Percentiles rank a stretch among this genome's conserved stretches.
Evolutionary conservation across 805 yeast genomes (phyloP).

Genomic region (Candida maris): DNA sequence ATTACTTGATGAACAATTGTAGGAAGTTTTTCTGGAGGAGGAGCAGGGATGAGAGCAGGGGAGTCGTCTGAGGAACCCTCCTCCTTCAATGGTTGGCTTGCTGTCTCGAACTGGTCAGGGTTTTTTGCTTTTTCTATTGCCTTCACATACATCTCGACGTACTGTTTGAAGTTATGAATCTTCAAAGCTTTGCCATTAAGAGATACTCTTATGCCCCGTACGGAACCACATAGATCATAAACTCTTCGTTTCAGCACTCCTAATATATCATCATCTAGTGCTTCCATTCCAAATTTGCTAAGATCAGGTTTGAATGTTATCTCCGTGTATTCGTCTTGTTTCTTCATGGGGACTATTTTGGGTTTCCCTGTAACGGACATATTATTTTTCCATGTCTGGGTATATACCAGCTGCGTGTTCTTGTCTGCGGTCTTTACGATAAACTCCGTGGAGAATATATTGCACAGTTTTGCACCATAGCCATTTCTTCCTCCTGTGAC

Average conservation of each 20-base stretch:
- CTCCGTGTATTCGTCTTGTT: slow-evolving; percentile 75
- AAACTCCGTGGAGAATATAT: slow-evolving; percentile 88
- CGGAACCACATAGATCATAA: slow-evolving; percentile 92
- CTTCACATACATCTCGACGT: slow-evolving; percentile 84
- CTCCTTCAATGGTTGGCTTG: slow-evolving; percentile 8
- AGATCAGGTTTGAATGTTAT: slow-evolving; percentile 88
- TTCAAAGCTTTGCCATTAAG: slow-evolving; percentile 71
- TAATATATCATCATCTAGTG: slow-evolving; percentile 74
- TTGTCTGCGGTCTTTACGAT: slow-evolving; percentile 86
- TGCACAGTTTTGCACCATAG: slow-evolving; percentile 95
- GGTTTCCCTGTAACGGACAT: slow-evolving; percentile 81
- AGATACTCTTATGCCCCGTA: slow-evolving; percentile 71
- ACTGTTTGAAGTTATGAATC: slow-evolving; percentile 74
- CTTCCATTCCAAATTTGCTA: slow-evolving; percentile 77
- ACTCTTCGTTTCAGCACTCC: slow-evolving; percentile 91
- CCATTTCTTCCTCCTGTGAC: slow-evolving; percentile 99
- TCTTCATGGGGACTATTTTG: slow-evolving; percentile 54
- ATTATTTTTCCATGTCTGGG: slow-evolving; percentile 83
- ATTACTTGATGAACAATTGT: slow-evolving; percentile 75
- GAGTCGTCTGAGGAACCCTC: slow-evolving; percentile 13
- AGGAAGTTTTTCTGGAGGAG: slow-evolving; percentile 37
- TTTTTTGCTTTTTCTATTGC: slow-evolving; percentile 58
- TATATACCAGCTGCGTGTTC: slow-evolving; percentile 54
- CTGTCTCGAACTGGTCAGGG: slow-evolving; percentile 13
- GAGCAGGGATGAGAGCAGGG: slow-evolving; percentile 9